Evolutionary conservation across 495 filamentous ascomycete genomes (phyloP), one percentile per base, ranked within the genome.

Genomic region (Penicillium alfredii): DNA sequence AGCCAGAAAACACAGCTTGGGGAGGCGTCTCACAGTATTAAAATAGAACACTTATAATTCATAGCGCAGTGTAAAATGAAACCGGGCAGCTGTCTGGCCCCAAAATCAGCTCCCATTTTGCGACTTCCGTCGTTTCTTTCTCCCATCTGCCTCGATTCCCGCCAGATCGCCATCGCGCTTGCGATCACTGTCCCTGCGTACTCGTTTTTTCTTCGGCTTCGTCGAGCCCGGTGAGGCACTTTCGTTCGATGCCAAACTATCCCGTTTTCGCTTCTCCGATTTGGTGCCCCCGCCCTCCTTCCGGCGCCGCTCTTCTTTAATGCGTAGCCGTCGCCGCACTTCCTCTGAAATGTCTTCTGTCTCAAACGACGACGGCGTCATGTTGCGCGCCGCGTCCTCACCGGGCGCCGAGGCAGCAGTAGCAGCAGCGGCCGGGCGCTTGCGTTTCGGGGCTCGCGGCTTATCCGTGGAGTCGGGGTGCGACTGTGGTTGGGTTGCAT

Each of bases 331-430:
- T 22, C 62, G 53, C 35, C 65, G 61, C 3, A 71, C 67, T 23
- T 69, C 64, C 13, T 56, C 60, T 0, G 67, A 71, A 20, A 71
- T 71, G 33, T 71, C 67, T 33, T 71, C 67, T 16, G 63, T 68
- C n/a, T 64, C 63, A n/a, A 47, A 15, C 12, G 58, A 46, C 3
- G 56, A 44, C 0, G 57, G 49, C 10, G 49, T 48, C 20, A 34
- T 42, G 26, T 44, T 37, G 15, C 40, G 16, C 16, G 38, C 55
- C 14, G 55, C 48, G 29, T 52, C 42, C 11, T 6, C 19, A 3
- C 40, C 46, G 6, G 56, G 41, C 10, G 49, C 34, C 3, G 17
- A 8, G 26, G 41, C 30, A 6, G 42, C 47, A 22, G 6, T 9
- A 25, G 8, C 4, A 44, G 19, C 31, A 56, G 34, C n/a, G n/a